Conservation (phyloP, 208 protist genomes). For the Acanthamoeba polyphaga region DNA sequence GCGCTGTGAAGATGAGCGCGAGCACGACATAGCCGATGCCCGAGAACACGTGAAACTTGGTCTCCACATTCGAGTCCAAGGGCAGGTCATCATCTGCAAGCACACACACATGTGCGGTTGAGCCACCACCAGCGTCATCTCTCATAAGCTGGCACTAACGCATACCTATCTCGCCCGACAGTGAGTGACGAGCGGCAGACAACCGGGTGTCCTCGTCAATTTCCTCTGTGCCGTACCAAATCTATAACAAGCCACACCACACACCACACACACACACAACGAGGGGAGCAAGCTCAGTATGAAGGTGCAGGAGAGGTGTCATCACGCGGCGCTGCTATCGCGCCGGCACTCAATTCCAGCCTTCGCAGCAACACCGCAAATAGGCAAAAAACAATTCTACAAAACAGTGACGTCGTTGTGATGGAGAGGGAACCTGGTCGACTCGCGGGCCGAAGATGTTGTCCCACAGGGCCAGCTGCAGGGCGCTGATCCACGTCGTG, state of each 20-base stretch:
- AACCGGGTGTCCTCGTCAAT: conserved; percentile 22
- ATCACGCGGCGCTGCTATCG: too few relatives aligned
- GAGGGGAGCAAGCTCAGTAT: neutral
- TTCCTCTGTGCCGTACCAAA: conserved; percentile 66
- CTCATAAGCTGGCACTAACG: too few relatives aligned
- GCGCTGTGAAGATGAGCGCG: conserved; percentile 66
- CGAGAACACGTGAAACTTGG: conserved; percentile 77
- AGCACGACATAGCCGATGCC: conserved; percentile 22
- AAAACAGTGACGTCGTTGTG: too few relatives aligned
- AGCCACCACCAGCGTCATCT: too few relatives aligned
- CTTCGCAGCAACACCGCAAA: neutral
- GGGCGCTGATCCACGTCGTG: conserved; percentile 33
- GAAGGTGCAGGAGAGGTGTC: neutral
- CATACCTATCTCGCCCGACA: conserved; percentile 36
- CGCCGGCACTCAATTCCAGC: too few relatives aligned
- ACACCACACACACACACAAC: too few relatives aligned
- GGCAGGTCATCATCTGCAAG: neutral
- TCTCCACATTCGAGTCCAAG: conserved; percentile 24
- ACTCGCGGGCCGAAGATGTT: conserved; percentile 77
- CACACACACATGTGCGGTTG: neutral
- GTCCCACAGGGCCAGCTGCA: conserved; percentile 75
- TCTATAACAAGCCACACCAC: neutral
- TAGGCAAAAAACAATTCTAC: neutral
- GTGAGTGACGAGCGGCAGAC: conserved; percentile 38
- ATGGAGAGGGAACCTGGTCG: neutral